Evolutionary conservation across 768 basidiomycete genomes (phyloP), one percentile per base, ranked within the genome.

Genomic region (Termitomyces sp.): DNA sequence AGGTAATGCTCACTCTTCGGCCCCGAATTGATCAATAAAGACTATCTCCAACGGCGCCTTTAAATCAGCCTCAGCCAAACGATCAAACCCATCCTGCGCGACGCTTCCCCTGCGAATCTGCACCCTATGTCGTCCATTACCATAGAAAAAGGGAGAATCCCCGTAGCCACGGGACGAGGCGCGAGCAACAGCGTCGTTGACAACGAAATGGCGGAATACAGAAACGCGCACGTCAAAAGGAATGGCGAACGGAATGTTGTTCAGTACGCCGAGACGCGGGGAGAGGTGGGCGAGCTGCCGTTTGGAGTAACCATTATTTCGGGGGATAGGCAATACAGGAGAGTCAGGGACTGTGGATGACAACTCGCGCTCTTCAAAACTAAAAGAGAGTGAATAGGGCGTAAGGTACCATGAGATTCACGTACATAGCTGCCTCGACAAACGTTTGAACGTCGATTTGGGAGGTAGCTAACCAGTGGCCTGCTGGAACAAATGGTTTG

Each of bases 221-320:
- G 85, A 82, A 12, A 98, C 91, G n/a, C 96, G 86, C 1, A 85
- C 83, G 54, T 89, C 87, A 74, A 98, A 98, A 0, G 96, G 95
- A 57, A 98, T 89, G 5, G 93, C 86, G 74, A 97, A 97, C 0
- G 95, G 96, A 58, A 98, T 91, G 72, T 98, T 95, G 76, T 98
- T 92, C 55, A 98, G 82, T 30, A 98, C 81, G 2, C 92, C 93
- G 3, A 98, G 80, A 7, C 94, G 85, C 0, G 95, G 96, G 3
- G 89, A 88, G 54, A 98, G 75, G 58, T 84, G 79, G 0, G 89
- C 84, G 46, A 89, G 72, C 63, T 91, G 87, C 5, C 91, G 87
- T 65, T 88, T 89, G 14, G 84, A 79, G 51, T 60, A 57, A 3
- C 55, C 28, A n/a, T 53, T 26, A n/a, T 40, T 53, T n/a, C 52